These are phyloP conservation scores for Calycina herbarum DNA, from an alignment of 2,329 filamentous ascomycete genomes.

Conservation along the genomic window DNA sequence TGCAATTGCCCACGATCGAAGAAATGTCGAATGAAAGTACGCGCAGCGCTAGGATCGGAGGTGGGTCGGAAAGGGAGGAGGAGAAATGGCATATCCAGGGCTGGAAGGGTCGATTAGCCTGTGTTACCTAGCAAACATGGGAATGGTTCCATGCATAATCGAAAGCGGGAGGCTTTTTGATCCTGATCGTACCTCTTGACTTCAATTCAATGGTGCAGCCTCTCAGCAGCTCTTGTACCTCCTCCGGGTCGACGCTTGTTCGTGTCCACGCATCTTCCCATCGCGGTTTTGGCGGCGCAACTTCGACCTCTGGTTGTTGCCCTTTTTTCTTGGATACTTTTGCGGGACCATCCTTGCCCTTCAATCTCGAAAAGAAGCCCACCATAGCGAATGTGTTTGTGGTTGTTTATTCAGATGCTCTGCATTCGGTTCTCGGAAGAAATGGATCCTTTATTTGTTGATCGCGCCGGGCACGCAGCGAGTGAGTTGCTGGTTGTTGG, in stretches of 20 bases:
- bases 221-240: constrained; percentile 83
- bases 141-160: constrained; percentile 29
- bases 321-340: constrained; percentile 61
- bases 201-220: constrained; percentile 91
- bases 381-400: constrained; percentile 28
- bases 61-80: constrained; percentile 92
- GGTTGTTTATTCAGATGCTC: not conserved
- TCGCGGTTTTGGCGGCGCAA: constrained; percentile 64
- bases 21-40: constrained; percentile 89
- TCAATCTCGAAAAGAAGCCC: constrained; percentile 44
- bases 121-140: constrained; percentile 23
- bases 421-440: constrained; percentile 7
- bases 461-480: not conserved
- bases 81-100: constrained; percentile 86
- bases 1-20: constrained; percentile 70
- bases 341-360: constrained; percentile 68
- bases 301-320: constrained; percentile 49
- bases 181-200: constrained; percentile 72
- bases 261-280: constrained; percentile 90
- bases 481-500: not conserved
- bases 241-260: constrained; percentile 79
- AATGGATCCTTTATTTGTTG: not conserved
- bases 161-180: constrained; percentile 30
- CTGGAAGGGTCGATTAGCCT: constrained; percentile 47
- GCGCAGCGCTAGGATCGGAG: constrained; percentile 86